Percentiles rank a stretch among this genome's conserved stretches.
These are phyloP conservation scores for Tolypocladium nubicola DNA, from an alignment of 2,329 filamentous ascomycete species.

Conservation along the genomic window DNA sequence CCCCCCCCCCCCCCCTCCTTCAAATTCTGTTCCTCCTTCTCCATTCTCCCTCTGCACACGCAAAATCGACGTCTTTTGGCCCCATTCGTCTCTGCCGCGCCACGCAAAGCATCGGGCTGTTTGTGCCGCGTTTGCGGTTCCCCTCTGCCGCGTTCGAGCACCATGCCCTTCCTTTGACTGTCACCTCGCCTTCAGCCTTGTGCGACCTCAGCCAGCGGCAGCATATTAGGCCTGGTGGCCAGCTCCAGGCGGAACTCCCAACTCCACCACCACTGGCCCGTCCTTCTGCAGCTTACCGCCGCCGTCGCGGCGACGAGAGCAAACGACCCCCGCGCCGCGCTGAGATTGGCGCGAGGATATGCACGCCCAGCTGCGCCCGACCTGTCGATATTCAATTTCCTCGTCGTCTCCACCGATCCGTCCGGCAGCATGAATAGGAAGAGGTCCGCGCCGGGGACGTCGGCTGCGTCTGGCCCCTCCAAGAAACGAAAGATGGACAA, in stretches of 20 bases:
- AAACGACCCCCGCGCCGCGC: slow-evolving; percentile 4
- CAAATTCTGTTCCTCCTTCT: neutral
- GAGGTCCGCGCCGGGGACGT: slow-evolving; percentile 12
- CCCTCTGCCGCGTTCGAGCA: neutral
- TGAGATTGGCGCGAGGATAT: slow-evolving; percentile 10
- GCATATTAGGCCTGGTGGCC: neutral
- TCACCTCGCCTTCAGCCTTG: neutral
- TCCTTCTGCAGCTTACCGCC: neutral
- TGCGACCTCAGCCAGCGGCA: neutral
- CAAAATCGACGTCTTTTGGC: neutral
- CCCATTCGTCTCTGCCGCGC: neutral
- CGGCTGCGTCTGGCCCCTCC: slow-evolving; percentile 8
- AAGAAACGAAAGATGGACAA: slow-evolving; percentile 41
- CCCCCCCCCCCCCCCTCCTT: neutral
- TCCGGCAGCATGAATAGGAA: slow-evolving; percentile 18
- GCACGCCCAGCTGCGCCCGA: slow-evolving; percentile 6
- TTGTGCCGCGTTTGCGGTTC: neutral
- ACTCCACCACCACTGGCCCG: neutral
- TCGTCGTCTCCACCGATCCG: slow-evolving; percentile 1
- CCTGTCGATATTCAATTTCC: slow-evolving; percentile 13
- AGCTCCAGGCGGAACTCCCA: neutral
- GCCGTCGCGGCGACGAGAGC: neutral
- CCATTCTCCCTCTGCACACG: neutral
- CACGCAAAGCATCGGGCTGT: neutral
- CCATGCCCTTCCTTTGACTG: neutral